Conservation (phyloP, 148 eudicot species). For the Chenopodium quinoa region DNA sequence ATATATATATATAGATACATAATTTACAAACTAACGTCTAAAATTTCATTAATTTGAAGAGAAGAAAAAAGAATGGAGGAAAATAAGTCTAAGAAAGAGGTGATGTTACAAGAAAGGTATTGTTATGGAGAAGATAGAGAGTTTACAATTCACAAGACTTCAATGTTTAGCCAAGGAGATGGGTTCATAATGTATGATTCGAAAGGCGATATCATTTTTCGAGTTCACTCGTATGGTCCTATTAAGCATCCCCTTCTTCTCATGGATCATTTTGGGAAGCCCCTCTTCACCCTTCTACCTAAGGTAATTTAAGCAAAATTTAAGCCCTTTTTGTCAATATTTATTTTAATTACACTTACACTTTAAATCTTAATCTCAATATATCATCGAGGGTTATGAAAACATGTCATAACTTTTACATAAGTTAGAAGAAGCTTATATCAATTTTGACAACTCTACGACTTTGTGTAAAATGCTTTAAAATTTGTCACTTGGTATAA, state of each 20-base stretch:
- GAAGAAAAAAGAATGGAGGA: not conserved
- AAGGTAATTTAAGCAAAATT: constrained; percentile 17
- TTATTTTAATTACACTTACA: too few species aligned
- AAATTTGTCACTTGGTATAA: too few species aligned
- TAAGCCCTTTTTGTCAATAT: not conserved
- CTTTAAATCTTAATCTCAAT: too few species aligned
- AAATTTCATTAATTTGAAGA: too few species aligned
- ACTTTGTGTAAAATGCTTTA: too few species aligned
- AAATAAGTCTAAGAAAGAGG: not conserved
- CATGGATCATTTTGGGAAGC: constrained; percentile 20
- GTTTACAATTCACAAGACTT: constrained; percentile 25
- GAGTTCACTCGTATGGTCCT: constrained; percentile 16
- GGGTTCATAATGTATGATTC: constrained; percentile 20
- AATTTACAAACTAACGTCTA: too few species aligned
- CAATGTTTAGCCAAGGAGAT: constrained; percentile 30
- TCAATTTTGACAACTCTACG: too few species aligned
- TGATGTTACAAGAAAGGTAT: constrained; percentile 23
- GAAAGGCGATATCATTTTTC: constrained; percentile 19
- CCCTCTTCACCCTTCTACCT: constrained; percentile 27
- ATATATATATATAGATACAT: too few species aligned
- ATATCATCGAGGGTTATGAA: too few species aligned
- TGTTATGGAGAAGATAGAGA: constrained; percentile 19
- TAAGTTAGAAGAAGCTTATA: too few species aligned
- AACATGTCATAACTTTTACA: too few species aligned
- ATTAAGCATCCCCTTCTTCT: constrained; percentile 10